Base-by-base conservation (phyloP, 768 basidiomycete genomes). In the Podaxis sp. region DNA sequence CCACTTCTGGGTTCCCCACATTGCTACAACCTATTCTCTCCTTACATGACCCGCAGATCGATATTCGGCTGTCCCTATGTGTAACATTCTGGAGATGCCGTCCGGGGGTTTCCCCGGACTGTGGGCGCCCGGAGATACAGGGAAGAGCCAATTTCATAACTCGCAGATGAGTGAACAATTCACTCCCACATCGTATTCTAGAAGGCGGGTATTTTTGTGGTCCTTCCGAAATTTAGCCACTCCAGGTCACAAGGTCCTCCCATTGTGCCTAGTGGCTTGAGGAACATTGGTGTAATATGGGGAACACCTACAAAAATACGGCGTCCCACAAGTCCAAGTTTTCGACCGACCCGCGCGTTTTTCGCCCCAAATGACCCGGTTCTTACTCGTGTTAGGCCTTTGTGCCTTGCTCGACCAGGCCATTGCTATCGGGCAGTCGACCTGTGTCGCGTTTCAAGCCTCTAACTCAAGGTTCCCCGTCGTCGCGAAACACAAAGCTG, bases 401-500 rank as follows among this genome's bases (percentile, higher is more conserved):
- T 66, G 67, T 53, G 64, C 66, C 47, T 59, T 71, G 13, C 59
- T 69, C 17, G 61, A 60, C 22, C 65, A 69, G 17, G 66, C 60
- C 37, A 25, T 66, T 24, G 83, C 78, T 13, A 81, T 85, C 22
- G 84, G 83, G 19, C 83, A 85, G 66, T 71, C 70, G 24, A 72
- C 77, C 9, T 83, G 83, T 63, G 82, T 82, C 65, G 70, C 77
- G 1, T 83, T 84, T 68, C 65, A 75, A 57, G 73, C 77, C 8
- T 72, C 74, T 0, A 41, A 70, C 15, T 71, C 73, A 33, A 67
- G 72, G 0, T 82, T 87, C 67, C 67, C 81, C 4, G 70, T 85
- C 58, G 82, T 84, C 47, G 72, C 71, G 64, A 76, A 76, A 47
- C 74, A 78, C 55, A 73, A 74, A 29, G 85, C 80, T 1, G 75